Evolutionary conservation across 495 filamentous ascomycete species (phyloP), one percentile per base, ranked within the genome.

Genomic region (Penicillium ucsense): DNA sequence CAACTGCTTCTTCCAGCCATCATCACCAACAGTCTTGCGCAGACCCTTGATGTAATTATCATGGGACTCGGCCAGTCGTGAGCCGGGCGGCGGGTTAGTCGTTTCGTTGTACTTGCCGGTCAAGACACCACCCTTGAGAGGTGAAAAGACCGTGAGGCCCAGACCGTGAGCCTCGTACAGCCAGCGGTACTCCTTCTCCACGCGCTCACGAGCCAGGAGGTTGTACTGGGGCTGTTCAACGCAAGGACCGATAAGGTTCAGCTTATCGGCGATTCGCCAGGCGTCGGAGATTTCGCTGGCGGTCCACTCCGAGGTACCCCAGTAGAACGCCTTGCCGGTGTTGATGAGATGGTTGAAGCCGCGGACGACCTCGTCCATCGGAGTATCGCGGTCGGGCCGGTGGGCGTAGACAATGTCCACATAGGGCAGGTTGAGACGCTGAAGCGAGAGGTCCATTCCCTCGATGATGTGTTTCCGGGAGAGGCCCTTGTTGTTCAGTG

Each of bases 181-280:
- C 47, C 77, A 77, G 43, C 73, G 74, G 67, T 76, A 94, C 58
- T 94, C 83, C 45, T 75, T 72, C 69, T 95, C 89, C 12, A 91
- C 86, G 47, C 78, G 81, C 57, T 86, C 75, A 5, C 73, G 81
- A 40, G 66, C 67, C 27, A 94, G 71, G 63, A 90, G 77, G 67
- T 88, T 90, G 65, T 94, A 94, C 53, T 82, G 74, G 30, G 89
- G 88, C 71, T 95, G 89, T 63, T 95, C 89, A 64, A 86, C 83
- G 28, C 85, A 61, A 6, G 88, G 89, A 3, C 83, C 87, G 48
- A 95, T 80, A n/a, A 95, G 73, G 20, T 81, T 77, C 35, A 92
- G 71, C 49, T 70, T 74, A 50, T 88, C 83, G 9, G 89, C 89
- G 35, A 86, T 66, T 37, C 80, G 72, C 71, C 82, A 88, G 5